Evolutionary conservation across 257 asterid species (phyloP).

Genomic region (Solanum commersonii): DNA sequence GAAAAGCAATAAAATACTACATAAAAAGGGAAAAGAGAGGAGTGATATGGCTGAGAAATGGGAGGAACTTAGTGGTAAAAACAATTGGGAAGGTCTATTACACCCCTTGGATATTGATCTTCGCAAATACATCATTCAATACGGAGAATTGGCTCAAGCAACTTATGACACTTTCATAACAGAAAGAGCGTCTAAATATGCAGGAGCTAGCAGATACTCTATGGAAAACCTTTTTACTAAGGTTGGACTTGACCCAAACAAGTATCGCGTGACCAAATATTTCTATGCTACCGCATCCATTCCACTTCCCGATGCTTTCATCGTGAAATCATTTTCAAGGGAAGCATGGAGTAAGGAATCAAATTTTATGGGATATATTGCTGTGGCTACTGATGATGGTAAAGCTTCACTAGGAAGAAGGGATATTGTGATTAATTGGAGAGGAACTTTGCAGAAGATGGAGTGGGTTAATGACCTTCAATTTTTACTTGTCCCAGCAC

Average conservation of each 20-base stretch:
- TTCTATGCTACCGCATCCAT: constrained; percentile 56
- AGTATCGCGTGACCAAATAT: constrained; percentile 44
- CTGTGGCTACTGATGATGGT: constrained; percentile 80
- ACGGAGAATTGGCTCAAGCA: constrained; percentile 68
- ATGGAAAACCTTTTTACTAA: constrained; percentile 32
- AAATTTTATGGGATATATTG: constrained; percentile 79
- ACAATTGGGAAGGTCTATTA: constrained; percentile 54
- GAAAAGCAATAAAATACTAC: neutral
- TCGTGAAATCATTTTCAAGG: constrained; percentile 44
- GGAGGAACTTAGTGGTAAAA: constrained; percentile 53
- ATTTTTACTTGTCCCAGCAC: constrained; percentile 39
- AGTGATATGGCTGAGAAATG: constrained; percentile 31
- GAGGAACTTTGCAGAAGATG: constrained; percentile 52
- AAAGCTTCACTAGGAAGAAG: constrained; percentile 51
- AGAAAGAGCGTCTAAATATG: constrained; percentile 51
- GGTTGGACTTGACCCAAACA: constrained; percentile 42
- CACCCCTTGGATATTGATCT: constrained; percentile 62
- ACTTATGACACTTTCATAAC: constrained; percentile 63
- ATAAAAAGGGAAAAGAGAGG: neutral
- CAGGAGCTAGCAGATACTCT: constrained; percentile 50
- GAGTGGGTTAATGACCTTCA: constrained; percentile 69
- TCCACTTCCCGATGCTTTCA: constrained; percentile 52
- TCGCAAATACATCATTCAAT: constrained; percentile 57
- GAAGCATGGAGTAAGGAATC: constrained; percentile 81
- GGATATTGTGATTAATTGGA: constrained; percentile 71